Evolutionary conservation across 2,329 filamentous ascomycete species (phyloP), one percentile per base, ranked within the genome.

Genomic region (Apiospora marii): DNA sequence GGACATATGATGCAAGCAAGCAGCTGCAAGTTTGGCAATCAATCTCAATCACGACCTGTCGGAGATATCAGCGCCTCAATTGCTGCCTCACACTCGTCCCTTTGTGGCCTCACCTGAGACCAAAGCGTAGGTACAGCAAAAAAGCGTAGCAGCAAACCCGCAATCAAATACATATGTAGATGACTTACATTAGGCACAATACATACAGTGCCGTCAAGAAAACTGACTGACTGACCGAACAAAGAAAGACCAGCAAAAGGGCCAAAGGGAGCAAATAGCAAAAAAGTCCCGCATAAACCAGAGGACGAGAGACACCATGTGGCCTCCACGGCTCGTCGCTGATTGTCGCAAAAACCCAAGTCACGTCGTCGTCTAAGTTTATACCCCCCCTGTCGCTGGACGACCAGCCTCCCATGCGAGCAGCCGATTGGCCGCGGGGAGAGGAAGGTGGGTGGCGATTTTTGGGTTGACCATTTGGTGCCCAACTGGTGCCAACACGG

Each of bases 301-400:
- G 24, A 30, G 14, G 24, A 16, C 19, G 53, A 34, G 30, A 58
- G n/a, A 64, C 34, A 41, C 58, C 34, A 64, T 64, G 58, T 64
- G 58, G 34, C 34, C 30, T n/a, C 34, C 58, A 64, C n/a, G 58
- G 58, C 37, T 19, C 22, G 58, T 64, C 34, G 58, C 58, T 64
- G 58, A 64, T 64, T 64, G 58, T 64, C 58, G 58, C 58, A 41
- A 64, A 64, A 64, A 24, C 34, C 58, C 34, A 64, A 64, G 58
- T 64, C 58, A 64, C 12, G 58, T 64, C 34, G 58, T 64, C 34
- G 58, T 64, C 58, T 24, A 64, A 41, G 16, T n/a, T n/a, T 37
- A 37, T 37, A n/a, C 27, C 30, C 53, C 53, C 16, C 53, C 16
- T 16, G 53, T 58, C 53, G 27, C 14, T 58, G 51, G 3, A 22